phyloP scores from a whole-genome alignment of 352 stramenopile species.

The Globisporangium irregulare region DNA sequence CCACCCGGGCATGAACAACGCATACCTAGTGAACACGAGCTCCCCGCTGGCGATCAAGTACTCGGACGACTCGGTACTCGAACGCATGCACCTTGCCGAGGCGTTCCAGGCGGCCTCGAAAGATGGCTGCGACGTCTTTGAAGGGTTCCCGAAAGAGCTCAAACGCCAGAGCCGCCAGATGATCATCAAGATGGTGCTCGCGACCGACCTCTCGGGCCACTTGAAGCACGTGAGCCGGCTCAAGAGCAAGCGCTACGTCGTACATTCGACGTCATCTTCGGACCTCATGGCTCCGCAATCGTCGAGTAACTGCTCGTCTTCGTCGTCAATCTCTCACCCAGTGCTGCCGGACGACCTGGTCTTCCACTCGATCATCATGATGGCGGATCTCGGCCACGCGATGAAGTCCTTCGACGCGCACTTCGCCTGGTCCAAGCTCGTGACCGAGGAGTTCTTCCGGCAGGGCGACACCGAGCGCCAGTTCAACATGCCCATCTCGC shows the following conservation, averaged over 20 bases:
- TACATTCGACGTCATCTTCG: constrained; percentile 30
- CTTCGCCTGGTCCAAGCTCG: constrained; percentile 54
- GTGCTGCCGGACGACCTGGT: constrained; percentile 45
- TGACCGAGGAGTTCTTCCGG: constrained; percentile 65
- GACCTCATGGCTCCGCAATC: constrained; percentile 19
- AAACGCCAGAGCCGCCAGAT: constrained; percentile 52
- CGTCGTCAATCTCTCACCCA: neutral
- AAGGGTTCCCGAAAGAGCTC: constrained; percentile 49
- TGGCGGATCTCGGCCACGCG: constrained; percentile 66
- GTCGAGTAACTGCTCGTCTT: neutral
- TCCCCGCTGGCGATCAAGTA: constrained; percentile 90
- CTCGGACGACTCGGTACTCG: constrained; percentile 92
- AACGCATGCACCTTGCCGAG: constrained; percentile 74
- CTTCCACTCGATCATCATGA: constrained; percentile 73
- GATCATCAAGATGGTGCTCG: constrained; percentile 84
- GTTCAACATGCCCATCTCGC: constrained; percentile 53
- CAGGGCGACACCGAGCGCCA: constrained; percentile 65
- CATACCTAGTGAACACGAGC: constrained; percentile 83
- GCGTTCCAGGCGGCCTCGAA: constrained; percentile 66
- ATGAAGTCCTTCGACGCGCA: constrained; percentile 63
- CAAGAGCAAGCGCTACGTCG: constrained; percentile 66
- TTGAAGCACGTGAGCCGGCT: constrained; percentile 73
- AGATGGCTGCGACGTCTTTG: constrained; percentile 68
- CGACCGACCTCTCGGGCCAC: constrained; percentile 75
- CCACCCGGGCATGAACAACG: constrained; percentile 91